Conservation (phyloP, 768 basidiomycete species). For the Cystobasidium ongulense region DNA sequence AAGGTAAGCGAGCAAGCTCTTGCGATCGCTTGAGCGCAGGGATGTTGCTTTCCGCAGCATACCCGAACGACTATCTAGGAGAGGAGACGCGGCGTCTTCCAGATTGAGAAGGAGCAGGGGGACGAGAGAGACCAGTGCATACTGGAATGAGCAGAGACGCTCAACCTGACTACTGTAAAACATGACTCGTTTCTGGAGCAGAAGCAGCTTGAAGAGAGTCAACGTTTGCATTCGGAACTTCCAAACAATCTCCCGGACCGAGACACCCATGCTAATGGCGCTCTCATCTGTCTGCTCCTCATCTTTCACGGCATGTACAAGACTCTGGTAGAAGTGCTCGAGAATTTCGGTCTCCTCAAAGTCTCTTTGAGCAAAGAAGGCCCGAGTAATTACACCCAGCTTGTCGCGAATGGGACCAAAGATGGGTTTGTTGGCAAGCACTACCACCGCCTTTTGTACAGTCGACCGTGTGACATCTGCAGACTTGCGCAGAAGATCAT, state of each 20-base stretch:
- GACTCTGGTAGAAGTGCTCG: conserved; percentile 70
- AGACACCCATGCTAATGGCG: conserved; percentile 80
- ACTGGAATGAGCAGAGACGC: conserved; percentile 90
- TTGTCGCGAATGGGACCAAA: conserved; percentile 94
- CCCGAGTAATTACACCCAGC: conserved; percentile 83
- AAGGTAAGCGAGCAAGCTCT: conserved; percentile 81
- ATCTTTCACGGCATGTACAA: conserved; percentile 62
- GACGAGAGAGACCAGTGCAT: conserved; percentile 85
- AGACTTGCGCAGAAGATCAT: conserved; percentile 65
- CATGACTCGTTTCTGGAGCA: conserved; percentile 93
- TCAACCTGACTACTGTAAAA: conserved; percentile 88
- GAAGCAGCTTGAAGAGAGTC: conserved; percentile 84
- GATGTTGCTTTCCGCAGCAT: conserved; percentile 66
- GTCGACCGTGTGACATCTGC: conserved; percentile 85
- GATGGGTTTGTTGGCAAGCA: conserved; percentile 67
- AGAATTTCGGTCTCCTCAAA: conserved; percentile 79
- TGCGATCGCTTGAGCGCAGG: conserved; percentile 75
- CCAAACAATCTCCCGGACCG: conserved; percentile 75
- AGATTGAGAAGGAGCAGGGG: conserved; percentile 87
- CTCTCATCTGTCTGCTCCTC: conserved; percentile 73
- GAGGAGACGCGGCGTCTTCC: conserved; percentile 84
- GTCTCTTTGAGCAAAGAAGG: conserved; percentile 84
- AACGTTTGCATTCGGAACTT: conserved; percentile 86
- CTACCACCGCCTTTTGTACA: conserved; percentile 95
- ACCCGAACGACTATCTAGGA: conserved; percentile 57